Evolutionary conservation across 1,284 basidiomycete species (phyloP), one percentile per base, ranked within the genome.

Genomic region (Porogramme epimiltina): DNA sequence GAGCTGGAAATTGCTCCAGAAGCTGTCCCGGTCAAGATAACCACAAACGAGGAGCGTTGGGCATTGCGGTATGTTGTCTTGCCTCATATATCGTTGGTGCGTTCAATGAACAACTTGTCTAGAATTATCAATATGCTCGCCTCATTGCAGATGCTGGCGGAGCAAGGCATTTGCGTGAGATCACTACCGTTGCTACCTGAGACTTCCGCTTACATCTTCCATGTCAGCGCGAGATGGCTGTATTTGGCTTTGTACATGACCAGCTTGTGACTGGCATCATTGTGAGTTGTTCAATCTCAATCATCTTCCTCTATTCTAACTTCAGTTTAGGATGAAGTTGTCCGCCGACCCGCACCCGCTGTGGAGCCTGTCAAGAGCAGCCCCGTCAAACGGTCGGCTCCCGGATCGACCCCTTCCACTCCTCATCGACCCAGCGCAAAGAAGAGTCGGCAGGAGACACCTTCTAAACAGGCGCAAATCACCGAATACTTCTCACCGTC

Each of bases 1-100:
- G 93, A 97, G 66, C 74, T 77, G 19, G 87, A 93, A 64, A 74
- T 95, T 10, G 79, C 79, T 34, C 79, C 86, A 0, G 80, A 82
- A 25, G 79, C 82, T 52, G 62, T 89, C 9, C 36, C 68, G 11
- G 77, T 93, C 1, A 65, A 70, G 1, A 66, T 79, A 1, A 68
- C 61, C 1, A 82, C 78, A 0, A 56, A 70, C 1, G 89, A 91
- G 65, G 91, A 93, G 60, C 74, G 77, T 13, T 92, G 89, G 85
- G 91, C 79, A 6, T 64, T 91, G 47, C 76, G 84, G 84, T 84
- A 66, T 48, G 74, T 69, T 26, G 6, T 37, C 34, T 37, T 10
- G 5, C n/a, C 5, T 9, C 5, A 20, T 24, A 2, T 23, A 4
- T 36, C 8, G 4, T 25, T n/a, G n/a, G 28, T n/a, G n/a, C n/a